phyloP scores from a whole-genome alignment of 192 early-diverging fungal genomes.

The Coemansia sp. region DNA sequence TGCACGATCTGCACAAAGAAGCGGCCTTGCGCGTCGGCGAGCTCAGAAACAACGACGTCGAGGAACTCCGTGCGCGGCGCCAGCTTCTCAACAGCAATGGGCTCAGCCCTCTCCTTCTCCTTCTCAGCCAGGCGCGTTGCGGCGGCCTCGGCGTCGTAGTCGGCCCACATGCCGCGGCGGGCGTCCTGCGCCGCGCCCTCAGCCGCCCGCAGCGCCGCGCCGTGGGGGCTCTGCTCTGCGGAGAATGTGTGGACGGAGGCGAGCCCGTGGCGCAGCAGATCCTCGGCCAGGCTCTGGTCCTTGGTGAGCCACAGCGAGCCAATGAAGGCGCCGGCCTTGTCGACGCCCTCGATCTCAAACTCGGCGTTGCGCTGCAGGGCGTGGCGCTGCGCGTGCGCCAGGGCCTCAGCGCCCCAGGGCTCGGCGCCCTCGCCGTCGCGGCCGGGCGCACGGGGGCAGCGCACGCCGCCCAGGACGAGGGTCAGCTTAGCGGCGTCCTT shows the following conservation, averaged over 20 bases:
- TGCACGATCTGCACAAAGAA: conserved; percentile 68
- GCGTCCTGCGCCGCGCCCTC: conserved; percentile 74
- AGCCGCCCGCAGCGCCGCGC: conserved; percentile 69
- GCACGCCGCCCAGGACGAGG: conserved; percentile 82
- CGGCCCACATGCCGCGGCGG: conserved; percentile 71
- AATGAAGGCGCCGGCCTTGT: conserved; percentile 93
- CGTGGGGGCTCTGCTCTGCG: conserved; percentile 77
- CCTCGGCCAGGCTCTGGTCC: conserved; percentile 69
- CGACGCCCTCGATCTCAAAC: conserved; percentile 80
- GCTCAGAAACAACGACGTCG: conserved; percentile 72
- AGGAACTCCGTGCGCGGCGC: conserved; percentile 62
- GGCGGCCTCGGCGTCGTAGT: conserved; percentile 42
- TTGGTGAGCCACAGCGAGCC: conserved; percentile 76
- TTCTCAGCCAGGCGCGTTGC: conserved; percentile 32
- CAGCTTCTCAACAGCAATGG: conserved; percentile 49
- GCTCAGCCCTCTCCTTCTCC: conserved; percentile 29
- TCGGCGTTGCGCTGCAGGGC: conserved; percentile 93
- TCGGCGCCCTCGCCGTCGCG: conserved; percentile 75
- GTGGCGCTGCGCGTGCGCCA: conserved; percentile 62
- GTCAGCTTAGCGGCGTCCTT: conserved; percentile 82
- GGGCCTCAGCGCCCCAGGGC: conserved; percentile 83
- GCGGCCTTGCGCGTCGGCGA: conserved; percentile 51
- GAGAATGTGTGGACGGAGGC: conserved; percentile 84
- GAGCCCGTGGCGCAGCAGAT: conserved; percentile 76
- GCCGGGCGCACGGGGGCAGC: conserved; percentile 77